Evolutionary conservation across 495 filamentous ascomycete genomes (phyloP), one percentile per base, ranked within the genome.

Genomic region (Pseudoneurospora amorphoporcata): DNA sequence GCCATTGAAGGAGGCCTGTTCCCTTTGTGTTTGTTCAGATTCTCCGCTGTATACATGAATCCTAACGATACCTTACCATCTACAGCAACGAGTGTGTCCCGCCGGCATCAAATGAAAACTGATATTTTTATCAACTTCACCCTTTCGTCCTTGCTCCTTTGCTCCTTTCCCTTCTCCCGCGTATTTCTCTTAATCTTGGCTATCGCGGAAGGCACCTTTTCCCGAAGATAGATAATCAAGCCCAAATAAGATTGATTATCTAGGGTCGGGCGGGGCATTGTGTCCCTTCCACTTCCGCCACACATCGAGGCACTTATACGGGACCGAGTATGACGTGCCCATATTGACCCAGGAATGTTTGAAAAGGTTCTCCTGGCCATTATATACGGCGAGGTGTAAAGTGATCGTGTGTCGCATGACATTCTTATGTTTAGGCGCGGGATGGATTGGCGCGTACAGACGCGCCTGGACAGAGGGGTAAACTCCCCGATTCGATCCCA

Each of bases 151-250:
- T 39, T 39, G 1, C 38, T 39, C 38, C 9, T 2, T 9, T 39
- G 9, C 16, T 43, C 16, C 41, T 17, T n/a, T 7, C 41, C n/a
- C 1, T n/a, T 43, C 41, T 6, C 23, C 23, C 23, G 23, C 23
- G 23, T 1, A 23, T 17, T 8, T 43, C 2, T 0, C 41, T 42
- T 4, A 0, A 8, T 17, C 4, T 3, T 0, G 2, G 16, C 6
- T 3, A 2, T 43, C 0, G 0, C 0, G 16, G 2, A 2, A 43
- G 41, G 41, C 3, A 43, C 6, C 0, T n/a, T 0, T 0, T 7
- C 16, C 41, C 41, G 41, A 43, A 43, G 4, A n/a, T 43, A 43
- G 16, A 6, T 2, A 6, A 8, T 43, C 41, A 43, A 43, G 16
- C n/a, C 41, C 5, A 0, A 5, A 17, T 17, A 43, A 8, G 41